Percentiles rank a stretch among this genome's conserved stretches.
Evolutionary conservation across 192 early-diverging fungal species (phyloP).

Genomic region (Coemansia sp.): DNA sequence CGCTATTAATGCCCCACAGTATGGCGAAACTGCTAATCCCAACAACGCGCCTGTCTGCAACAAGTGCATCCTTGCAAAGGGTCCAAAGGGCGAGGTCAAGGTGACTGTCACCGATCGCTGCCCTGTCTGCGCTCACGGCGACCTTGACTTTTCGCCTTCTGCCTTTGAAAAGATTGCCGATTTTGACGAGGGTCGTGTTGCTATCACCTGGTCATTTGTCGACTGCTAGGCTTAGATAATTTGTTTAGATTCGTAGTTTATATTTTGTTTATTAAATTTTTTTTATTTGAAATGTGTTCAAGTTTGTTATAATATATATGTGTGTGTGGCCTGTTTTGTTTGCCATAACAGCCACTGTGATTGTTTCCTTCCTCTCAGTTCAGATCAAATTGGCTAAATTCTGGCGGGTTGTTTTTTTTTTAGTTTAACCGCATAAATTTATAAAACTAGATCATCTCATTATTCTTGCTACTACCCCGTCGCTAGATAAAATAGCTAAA

Average conservation of each 20-base stretch:
- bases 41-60: conserved; percentile 55
- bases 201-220: conserved; percentile 58
- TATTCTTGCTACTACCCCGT: not conserved
- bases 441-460: not conserved
- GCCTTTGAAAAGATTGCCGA: conserved; percentile 59
- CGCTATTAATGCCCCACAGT: conserved; percentile 61
- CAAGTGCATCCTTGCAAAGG: conserved; percentile 51
- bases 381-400: too few species aligned
- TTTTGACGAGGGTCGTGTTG: conserved; percentile 47
- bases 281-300: not conserved
- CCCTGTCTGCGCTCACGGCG: conserved; percentile 53
- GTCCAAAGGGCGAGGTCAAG: conserved; percentile 49
- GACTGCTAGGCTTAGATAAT: conserved; percentile 20
- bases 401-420: too few species aligned
- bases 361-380: too few species aligned
- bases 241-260: not conserved
- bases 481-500: not conserved
- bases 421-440: too few species aligned
- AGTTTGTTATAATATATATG: not conserved
- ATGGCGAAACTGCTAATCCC: conserved; percentile 54
- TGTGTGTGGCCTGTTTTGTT: not conserved
- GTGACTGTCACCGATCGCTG: conserved; percentile 59
- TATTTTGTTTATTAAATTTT: not conserved
- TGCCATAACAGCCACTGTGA: not conserved
- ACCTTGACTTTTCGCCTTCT: conserved; percentile 57